These are phyloP conservation scores for Capsella rubella DNA, from an alignment of 441 rosid species.

Conservation along the genomic window DNA sequence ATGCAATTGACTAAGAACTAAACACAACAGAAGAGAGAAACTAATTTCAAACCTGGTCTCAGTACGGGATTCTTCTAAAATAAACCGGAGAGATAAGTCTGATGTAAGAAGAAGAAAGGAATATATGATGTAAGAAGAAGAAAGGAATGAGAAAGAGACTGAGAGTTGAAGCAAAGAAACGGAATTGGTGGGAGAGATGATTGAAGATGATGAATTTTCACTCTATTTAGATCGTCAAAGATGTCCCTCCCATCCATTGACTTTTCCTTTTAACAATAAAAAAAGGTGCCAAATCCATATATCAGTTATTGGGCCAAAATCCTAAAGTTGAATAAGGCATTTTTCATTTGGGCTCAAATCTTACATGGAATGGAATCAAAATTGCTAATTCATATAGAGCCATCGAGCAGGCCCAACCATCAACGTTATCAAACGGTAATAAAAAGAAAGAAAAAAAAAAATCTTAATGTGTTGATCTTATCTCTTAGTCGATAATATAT, in stretches of 20 bases:
- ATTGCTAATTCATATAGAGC: too few relatives aligned
- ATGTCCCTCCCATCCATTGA: background rate
- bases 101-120: conserved; percentile 26
- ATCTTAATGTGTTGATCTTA: too few relatives aligned
- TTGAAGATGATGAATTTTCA: background rate
- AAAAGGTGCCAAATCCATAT: conserved; percentile 2
- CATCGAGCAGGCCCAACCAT: too few relatives aligned
- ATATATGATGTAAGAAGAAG: conserved; percentile 11
- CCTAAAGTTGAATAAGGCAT: background rate
- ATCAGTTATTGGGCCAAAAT: conserved; percentile 24
- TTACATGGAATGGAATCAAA: background rate
- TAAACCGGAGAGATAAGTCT: conserved; percentile 5
- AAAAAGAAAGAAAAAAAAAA: too few relatives aligned
- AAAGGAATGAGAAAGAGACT: conserved; percentile 31
- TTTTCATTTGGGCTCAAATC: conserved; percentile 18
- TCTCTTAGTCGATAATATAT: too few relatives aligned
- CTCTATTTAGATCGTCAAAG: background rate
- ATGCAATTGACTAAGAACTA: conserved; percentile 5
- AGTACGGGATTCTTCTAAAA: background rate
- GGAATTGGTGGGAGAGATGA: conserved; percentile 33
- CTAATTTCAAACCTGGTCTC: conserved; percentile 31
- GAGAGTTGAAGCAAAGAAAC: conserved; percentile 37
- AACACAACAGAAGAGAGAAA: background rate
- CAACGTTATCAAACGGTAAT: too few relatives aligned
- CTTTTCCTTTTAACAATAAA: background rate